Conservation (phyloP, 345 rosid genomes). For the Sisymbrium altissimum region DNA sequence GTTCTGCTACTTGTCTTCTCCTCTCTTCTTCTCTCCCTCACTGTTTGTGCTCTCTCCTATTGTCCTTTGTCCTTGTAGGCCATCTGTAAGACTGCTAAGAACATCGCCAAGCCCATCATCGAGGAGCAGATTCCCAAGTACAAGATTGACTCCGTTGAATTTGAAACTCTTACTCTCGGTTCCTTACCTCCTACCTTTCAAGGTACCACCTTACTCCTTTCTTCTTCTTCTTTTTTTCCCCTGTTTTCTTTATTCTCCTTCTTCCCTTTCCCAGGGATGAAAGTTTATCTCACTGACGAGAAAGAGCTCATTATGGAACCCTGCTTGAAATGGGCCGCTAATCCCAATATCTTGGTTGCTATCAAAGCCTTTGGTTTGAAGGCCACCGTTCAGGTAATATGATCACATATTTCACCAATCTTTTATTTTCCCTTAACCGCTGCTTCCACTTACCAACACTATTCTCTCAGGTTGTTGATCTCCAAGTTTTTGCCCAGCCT, state of each 20-base stretch:
- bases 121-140: constrained; percentile 91
- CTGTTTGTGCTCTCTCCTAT: neutral
- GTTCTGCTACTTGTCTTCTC: too few relatives aligned
- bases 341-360: constrained; percentile 72
- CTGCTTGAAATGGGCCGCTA: constrained; percentile 86
- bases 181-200: constrained; percentile 87
- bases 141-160: constrained; percentile 87
- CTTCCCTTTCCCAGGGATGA: constrained; percentile 64
- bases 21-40: too few relatives aligned
- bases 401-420: too few relatives aligned
- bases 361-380: constrained; percentile 89
- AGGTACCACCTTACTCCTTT: too few relatives aligned
- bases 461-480: constrained; percentile 64
- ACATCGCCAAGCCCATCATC: constrained; percentile 76
- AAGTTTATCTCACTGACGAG: constrained; percentile 90
- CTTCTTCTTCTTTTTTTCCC: too few relatives aligned
- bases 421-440: neutral
- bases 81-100: constrained; percentile 70
- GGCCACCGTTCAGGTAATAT: constrained; percentile 95
- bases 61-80: constrained; percentile 54
- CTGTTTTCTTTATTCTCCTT: neutral
- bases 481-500: constrained; percentile 88
- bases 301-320: constrained; percentile 98
- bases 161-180: constrained; percentile 81
- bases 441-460: neutral